Base-by-base conservation (phyloP, 2,329 filamentous ascomycete genomes). In the Aspergillus cejpii region DNA sequence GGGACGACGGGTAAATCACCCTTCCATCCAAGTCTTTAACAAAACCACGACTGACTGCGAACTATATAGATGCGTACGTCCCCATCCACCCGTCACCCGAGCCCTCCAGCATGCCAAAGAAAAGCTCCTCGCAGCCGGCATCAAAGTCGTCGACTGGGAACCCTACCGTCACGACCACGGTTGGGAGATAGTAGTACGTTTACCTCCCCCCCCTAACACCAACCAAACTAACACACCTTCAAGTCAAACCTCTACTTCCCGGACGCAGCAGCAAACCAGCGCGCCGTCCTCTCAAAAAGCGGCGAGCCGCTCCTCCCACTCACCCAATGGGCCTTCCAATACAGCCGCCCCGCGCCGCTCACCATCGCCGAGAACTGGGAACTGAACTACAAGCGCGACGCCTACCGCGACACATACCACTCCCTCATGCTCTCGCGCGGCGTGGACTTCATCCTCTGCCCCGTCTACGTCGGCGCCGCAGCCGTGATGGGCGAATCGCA, bases 81-180 rank as follows among this genome's bases (percentile, higher is more conserved):
- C 84, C 0, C 84, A 85, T 41, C 82, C 84, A 2, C 83, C 83
- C 0, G 73, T 86, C 2, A 64, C 71, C 0, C 72, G 81, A 41
- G 61, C 23, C 37, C 54, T 51, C 10, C 40, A 48, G 26, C 39
- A 51, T 34, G 56, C 56, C 21, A 57, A 58, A 47, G 37, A 55
- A 31, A 58, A 58, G 51, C 37, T 56, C 1, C 48, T 72, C n/a
- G 70, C 67, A 42, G 65, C 75, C 1, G 74, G 73, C 1, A 62
- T 76, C 45, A 66, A 57, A n/a, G 58, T 65, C n/a, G 49, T 65
- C 6, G 58, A 65, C 41, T 65, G 62, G 62, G 55, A 65, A n/a
- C 61, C 62, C 2, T 64, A 62, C 33, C 58, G 60, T 15, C 63
- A 65, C 47, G 50, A 54, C 19, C 51, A 62, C 15, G 63, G 64